Evolutionary conservation across 1,284 basidiomycete genomes (phyloP).

Genomic region (Trichosporon asahii): DNA sequence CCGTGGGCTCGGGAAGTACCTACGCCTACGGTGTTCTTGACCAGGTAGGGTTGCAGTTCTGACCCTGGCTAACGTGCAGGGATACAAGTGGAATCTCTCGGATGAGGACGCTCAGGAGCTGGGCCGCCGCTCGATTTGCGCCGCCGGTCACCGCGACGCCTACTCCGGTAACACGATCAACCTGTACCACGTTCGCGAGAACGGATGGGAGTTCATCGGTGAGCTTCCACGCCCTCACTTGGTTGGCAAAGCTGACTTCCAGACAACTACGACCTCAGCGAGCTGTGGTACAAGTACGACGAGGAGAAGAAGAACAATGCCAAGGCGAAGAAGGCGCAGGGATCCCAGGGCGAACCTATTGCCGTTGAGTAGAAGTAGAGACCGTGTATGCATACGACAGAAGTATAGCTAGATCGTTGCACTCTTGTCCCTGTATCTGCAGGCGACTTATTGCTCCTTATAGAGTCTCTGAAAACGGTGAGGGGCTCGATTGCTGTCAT

Average conservation of each 20-base stretch:
- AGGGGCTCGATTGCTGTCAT: not conserved
- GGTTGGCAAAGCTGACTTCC: not conserved
- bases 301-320: conserved; percentile 47
- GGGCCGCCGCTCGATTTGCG: conserved; percentile 90
- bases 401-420: not conserved
- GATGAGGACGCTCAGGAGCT: conserved; percentile 95
- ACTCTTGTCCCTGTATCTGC: too few relatives aligned
- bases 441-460: too few relatives aligned
- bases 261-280: conserved; percentile 53
- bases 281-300: conserved; percentile 53
- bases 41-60: conserved; percentile 56
- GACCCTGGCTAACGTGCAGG: conserved; percentile 47
- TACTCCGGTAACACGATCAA: conserved; percentile 97
- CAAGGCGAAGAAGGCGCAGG: conserved; percentile 21
- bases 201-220: conserved; percentile 93
- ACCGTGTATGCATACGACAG: conserved; percentile 25
- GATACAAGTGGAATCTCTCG: conserved; percentile 88
- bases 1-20: conserved; percentile 95
- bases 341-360: conserved; percentile 34
- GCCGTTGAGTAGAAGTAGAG: conserved; percentile 38
- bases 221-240: conserved; percentile 29
- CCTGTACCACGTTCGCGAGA: conserved; percentile 89
- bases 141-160: conserved; percentile 94
- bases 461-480: too few relatives aligned
- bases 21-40: conserved; percentile 99